These are phyloP conservation scores for Sporothrix brasiliensis DNA, from an alignment of 2,329 filamentous ascomycete species.

Conservation along the genomic window DNA sequence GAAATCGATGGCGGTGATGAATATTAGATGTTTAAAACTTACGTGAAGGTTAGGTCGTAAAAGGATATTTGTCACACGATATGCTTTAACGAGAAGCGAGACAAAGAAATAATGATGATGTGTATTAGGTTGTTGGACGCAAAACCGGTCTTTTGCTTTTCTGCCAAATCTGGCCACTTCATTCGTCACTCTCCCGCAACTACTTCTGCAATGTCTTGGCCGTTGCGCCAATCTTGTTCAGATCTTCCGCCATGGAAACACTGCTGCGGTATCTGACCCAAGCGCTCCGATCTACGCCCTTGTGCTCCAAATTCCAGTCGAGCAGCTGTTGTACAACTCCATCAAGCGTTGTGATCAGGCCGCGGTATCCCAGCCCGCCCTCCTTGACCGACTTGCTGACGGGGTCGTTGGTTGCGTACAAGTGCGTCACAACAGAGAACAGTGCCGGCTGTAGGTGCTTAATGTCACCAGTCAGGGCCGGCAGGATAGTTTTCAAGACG, in stretches of 20 bases:
- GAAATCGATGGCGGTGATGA: neutral
- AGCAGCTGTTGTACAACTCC: conserved; percentile 48
- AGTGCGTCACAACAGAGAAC: conserved; percentile 48
- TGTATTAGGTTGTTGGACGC: neutral
- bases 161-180: neutral
- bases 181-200: neutral
- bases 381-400: conserved; percentile 41
- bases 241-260: conserved; percentile 46
- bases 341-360: conserved; percentile 47
- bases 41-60: neutral
- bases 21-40: neutral
- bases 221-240: conserved; percentile 39
- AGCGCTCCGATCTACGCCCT: conserved; percentile 32
- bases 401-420: conserved; percentile 45
- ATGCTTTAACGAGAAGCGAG: neutral
- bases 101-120: neutral
- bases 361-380: conserved; percentile 48
- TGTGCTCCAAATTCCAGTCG: conserved; percentile 49
- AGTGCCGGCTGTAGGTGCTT: conserved; percentile 47
- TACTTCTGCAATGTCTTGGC: conserved; percentile 25
- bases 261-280: conserved; percentile 46
- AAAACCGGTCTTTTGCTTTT: neutral
- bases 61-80: neutral
- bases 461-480: conserved; percentile 43
- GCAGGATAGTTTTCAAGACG: conserved; percentile 40